Evolutionary conservation across 768 basidiomycete species (phyloP).

Genomic region (Mycena olivaceomarginata): DNA sequence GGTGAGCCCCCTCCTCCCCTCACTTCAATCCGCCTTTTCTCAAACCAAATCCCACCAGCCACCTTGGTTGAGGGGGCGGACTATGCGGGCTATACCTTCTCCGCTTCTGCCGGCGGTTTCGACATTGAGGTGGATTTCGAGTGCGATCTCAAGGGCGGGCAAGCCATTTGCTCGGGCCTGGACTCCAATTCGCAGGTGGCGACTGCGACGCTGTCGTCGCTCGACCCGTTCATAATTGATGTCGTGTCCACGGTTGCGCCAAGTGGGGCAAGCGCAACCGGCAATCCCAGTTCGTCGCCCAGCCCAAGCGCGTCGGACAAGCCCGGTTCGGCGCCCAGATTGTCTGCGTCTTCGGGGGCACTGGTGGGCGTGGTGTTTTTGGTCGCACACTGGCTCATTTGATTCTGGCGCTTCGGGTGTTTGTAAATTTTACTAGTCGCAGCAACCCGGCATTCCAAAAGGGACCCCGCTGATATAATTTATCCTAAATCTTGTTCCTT

Average conservation of each 20-base stretch:
- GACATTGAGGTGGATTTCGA: not conserved
- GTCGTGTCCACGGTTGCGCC: slow-evolving; percentile 10
- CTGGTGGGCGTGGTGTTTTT: not conserved
- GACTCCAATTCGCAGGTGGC: not conserved
- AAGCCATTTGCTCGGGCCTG: not conserved
- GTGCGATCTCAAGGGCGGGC: slow-evolving; percentile 1
- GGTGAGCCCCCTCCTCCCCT: not conserved
- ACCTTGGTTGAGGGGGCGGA: not conserved
- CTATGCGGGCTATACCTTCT: slow-evolving; percentile 1
- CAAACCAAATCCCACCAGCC: not conserved
- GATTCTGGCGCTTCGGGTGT: not conserved
- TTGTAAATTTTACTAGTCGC: too few relatives aligned
- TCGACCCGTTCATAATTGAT: not conserved
- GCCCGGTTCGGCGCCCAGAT: not conserved
- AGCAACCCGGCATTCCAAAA: too few relatives aligned
- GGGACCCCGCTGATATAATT: too few relatives aligned
- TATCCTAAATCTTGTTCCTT: too few relatives aligned
- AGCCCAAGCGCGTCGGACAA: too few relatives aligned
- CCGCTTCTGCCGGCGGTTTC: not conserved
- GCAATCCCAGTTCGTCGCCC: not conserved
- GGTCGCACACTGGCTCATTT: not conserved
- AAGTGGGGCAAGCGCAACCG: not conserved
- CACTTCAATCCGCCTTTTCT: too few relatives aligned
- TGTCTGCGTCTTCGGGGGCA: not conserved
- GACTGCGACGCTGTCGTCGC: not conserved